phyloP scores from a whole-genome alignment of 495 filamentous ascomycete species.

The Penicillium canariense region DNA sequence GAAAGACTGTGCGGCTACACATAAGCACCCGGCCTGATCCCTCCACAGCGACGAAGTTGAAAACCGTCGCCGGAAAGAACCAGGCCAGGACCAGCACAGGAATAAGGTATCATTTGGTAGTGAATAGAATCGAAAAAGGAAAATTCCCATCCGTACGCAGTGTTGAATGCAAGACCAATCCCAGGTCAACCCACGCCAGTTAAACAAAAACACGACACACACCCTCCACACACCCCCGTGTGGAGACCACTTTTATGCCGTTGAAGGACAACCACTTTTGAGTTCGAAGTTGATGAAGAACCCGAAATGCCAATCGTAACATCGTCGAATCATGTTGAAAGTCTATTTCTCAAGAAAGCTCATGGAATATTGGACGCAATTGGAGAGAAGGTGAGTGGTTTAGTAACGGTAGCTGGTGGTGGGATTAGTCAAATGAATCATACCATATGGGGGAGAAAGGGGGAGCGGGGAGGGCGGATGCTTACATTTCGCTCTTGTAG shows the following conservation, averaged over 20 bases:
- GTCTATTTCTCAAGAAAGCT: conserved; percentile 38
- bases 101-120: conserved; percentile 28
- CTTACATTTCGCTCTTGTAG: conserved; percentile 77
- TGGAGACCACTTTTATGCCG: conserved; percentile 55
- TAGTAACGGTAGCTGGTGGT: conserved; percentile 51
- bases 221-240: conserved; percentile 33
- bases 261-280: conserved; percentile 65
- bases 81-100: conserved; percentile 1
- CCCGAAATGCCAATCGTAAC: conserved; percentile 53
- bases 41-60: too few relatives aligned
- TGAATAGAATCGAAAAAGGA: conserved; percentile 15
- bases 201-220: conserved; percentile 33
- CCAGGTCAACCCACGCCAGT: conserved; percentile 39
- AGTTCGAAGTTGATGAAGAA: conserved; percentile 49
- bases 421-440: background rate
- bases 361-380: conserved; percentile 42
- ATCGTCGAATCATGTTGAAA: conserved; percentile 67
- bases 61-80: background rate
- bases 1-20: conserved; percentile 16
- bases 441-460: background rate
- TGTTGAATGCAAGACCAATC: conserved; percentile 51
- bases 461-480: background rate
- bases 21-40: background rate
- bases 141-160: conserved; percentile 39
- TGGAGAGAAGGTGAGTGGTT: conserved; percentile 25